phyloP scores from a whole-genome alignment of 306 rosid species.

The Nissolia schottii region DNA sequence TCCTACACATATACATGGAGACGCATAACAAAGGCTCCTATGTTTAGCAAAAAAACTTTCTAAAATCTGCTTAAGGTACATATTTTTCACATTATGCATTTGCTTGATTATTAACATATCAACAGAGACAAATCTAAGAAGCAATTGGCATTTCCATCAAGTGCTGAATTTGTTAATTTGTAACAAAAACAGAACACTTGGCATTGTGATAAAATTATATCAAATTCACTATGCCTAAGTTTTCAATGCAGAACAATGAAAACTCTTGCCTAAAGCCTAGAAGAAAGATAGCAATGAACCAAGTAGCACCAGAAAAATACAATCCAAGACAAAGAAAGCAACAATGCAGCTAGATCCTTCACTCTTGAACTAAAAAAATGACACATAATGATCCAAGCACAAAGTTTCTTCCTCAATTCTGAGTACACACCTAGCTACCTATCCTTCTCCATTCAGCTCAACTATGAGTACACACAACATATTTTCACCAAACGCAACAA shows the following conservation, averaged over 20 bases:
- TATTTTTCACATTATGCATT: too few relatives aligned
- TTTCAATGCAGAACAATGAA: background rate
- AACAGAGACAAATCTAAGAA: too few relatives aligned
- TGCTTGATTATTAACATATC: too few relatives aligned
- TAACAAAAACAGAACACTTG: background rate
- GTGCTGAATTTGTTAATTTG: background rate
- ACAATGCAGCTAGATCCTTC: background rate
- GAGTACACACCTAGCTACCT: background rate
- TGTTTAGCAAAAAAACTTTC: background rate
- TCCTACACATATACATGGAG: background rate
- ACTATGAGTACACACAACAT: too few relatives aligned
- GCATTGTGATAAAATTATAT: background rate
- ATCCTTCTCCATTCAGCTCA: background rate
- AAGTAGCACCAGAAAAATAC: too few relatives aligned
- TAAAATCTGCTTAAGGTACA: too few relatives aligned
- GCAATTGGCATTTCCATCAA: background rate
- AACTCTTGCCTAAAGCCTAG: background rate
- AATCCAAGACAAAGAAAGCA: too few relatives aligned
- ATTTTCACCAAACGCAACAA: too few relatives aligned
- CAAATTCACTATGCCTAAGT: background rate
- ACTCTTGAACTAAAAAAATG: background rate
- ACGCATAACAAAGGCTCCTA: constrained; percentile 8
- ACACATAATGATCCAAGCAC: background rate
- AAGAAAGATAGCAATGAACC: too few relatives aligned
- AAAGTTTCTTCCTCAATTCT: too few relatives aligned